phyloP scores from a whole-genome alignment of 805 yeast species.

The Suhomyces prunicola region DNA sequence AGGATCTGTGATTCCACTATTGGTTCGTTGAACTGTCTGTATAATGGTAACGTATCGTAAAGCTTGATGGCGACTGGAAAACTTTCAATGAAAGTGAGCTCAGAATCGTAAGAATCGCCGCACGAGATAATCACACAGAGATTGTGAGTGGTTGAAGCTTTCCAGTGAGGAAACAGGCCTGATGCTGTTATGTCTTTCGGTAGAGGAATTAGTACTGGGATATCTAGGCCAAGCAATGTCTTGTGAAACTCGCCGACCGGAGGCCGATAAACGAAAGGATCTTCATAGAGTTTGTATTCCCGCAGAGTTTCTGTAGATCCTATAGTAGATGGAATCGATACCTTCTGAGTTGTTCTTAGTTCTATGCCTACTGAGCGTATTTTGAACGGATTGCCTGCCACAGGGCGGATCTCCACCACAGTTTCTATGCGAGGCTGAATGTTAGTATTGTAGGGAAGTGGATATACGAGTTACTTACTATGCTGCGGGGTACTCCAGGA shows the following conservation, averaged over 20 bases:
- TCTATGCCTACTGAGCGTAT: slow-evolving; percentile 48
- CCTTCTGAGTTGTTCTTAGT: slow-evolving; percentile 50
- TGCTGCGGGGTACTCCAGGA: slow-evolving; percentile 63
- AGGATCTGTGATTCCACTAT: slow-evolving; percentile 43
- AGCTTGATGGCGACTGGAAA: slow-evolving; percentile 55
- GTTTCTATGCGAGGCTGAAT: slow-evolving; percentile 55
- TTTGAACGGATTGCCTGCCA: slow-evolving; percentile 44
- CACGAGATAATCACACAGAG: slow-evolving; percentile 38
- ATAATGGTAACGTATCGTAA: slow-evolving; percentile 56
- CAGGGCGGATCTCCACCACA: slow-evolving; percentile 51
- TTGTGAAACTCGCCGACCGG: slow-evolving; percentile 38
- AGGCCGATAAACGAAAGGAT: slow-evolving; percentile 35
- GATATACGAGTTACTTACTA: slow-evolving; percentile 21
- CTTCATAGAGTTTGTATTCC: slow-evolving; percentile 32
- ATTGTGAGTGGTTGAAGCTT: slow-evolving; percentile 46
- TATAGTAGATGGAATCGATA: slow-evolving; percentile 38
- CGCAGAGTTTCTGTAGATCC: slow-evolving; percentile 30
- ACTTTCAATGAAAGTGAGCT: slow-evolving; percentile 24
- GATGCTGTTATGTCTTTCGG: slow-evolving; percentile 54
- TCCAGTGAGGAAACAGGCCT: slow-evolving; percentile 45
- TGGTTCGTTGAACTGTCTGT: slow-evolving; percentile 53
- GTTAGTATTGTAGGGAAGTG: slow-evolving; percentile 10
- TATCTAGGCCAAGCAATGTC: slow-evolving; percentile 51
- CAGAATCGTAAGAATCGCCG: slow-evolving; percentile 31
- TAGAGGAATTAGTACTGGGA: slow-evolving; percentile 57